Base-by-base conservation (phyloP, 352 stramenopile species). In the Phytopythium ostracodes region DNA sequence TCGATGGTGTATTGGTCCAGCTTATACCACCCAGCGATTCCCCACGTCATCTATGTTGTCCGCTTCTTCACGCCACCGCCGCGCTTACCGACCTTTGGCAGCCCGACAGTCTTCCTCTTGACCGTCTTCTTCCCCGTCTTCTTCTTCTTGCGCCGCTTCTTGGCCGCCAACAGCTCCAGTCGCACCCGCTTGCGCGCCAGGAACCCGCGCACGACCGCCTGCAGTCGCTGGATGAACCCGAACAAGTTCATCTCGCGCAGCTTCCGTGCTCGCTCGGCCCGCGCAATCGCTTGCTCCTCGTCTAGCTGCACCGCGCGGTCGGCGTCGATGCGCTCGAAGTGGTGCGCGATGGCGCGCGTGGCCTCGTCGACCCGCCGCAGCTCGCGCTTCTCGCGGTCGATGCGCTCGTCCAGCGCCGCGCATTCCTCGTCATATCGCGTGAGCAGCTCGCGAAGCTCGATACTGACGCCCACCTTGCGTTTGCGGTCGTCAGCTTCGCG, bases 181-280 rank as follows among this genome's bases (percentile, higher is more conserved):
- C 67, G 65, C 62, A 88, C 18, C 15, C 53, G 71, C 2, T 70
- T 67, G 15, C 83, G 71, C 25, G 66, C 44, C n/a, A 90, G 70
- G 54, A 88, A 92, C 12, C 83, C 83, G 31, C 83, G 71, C 47
- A 88, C 77, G 10, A 72, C 35, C 0, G 79, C 83, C 60, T 92
- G 83, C 25, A 91, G 70, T n/a, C 58, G 78, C n/a, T 70, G 55
- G 10, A 86, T 60, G 12, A 88, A 74, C 22, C 64, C 53, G 35
- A 92, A 79, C 49, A 87, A 15, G 53, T 80, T 87, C 17, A 74
- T 54, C 14, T 89, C 76, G 1, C 71, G 66, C 17, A 75, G 75
- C 12, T 66, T 68, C 4, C 65, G 63, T 2, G 62, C 18, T 29
- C 68, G 66, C 52, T 82, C 72, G 3, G 61, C 62, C 0, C 71